phyloP scores from a whole-genome alignment of 225 moss, liverwort and hornwort species.

The Pleurozium schreberi region DNA sequence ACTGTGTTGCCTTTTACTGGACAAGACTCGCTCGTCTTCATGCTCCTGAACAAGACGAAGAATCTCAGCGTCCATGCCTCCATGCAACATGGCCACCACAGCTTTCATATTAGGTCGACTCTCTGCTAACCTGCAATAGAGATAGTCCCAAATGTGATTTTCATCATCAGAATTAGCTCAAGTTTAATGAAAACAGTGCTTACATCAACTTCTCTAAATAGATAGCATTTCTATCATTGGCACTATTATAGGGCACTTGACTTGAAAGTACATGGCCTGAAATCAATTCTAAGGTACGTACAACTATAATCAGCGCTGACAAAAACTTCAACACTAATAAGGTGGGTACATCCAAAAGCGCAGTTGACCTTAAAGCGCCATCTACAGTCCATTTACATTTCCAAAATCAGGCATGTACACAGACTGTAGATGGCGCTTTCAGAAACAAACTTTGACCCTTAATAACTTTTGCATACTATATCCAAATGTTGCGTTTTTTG shows the following conservation, averaged over 20 bases:
- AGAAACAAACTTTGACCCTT: too few relatives aligned
- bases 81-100: conserved; percentile 1
- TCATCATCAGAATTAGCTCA: not conserved
- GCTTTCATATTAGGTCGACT: not conserved
- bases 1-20: not conserved
- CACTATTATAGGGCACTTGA: not conserved
- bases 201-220: not conserved
- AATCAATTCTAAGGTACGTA: not conserved
- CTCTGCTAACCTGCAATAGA: not conserved
- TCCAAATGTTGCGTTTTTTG: too few relatives aligned
- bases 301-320: not conserved
- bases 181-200: not conserved
- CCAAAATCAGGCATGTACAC: too few relatives aligned
- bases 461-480: too few relatives aligned
- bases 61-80: not conserved
- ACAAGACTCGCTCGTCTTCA: not conserved
- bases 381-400: too few relatives aligned
- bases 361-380: too few relatives aligned
- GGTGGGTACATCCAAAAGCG: too few relatives aligned
- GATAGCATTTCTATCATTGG: not conserved
- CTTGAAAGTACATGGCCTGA: not conserved
- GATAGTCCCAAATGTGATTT: not conserved
- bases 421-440: too few relatives aligned
- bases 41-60: not conserved
- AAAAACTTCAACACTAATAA: not conserved